Base-by-base conservation (phyloP, 257 asterid species). In the Plantago major region DNA sequence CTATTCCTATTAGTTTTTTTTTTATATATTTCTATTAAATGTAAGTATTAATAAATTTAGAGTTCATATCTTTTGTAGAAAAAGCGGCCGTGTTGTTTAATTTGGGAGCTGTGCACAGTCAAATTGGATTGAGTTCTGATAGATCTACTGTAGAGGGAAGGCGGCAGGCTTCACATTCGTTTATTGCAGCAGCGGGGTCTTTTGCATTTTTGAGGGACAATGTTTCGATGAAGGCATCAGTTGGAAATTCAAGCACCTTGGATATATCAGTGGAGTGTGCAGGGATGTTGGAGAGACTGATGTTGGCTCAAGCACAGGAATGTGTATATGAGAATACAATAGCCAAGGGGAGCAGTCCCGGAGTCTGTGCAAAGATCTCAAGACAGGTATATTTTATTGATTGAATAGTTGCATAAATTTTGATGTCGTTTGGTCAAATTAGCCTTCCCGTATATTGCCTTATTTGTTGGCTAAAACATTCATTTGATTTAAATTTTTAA, bases 251-350 rank as follows among this genome's bases (percentile, higher is more conserved):
- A 18, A 87, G 88, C 30, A 86, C 99, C 0, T 71, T 82, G 66
- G 99, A 93, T 69, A 66, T 88, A 66, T 92, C 97, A 11, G 95
- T 81, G 57, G 95, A 86, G 76, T 92, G 98, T 74, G 85, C 73
- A 9, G 98, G 98, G 65, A 89, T 92, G 98, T 72, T 92, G 79
- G 98, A 92, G 86, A 92, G 90, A 71, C 75, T 92, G 74, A 92
- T 89, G 97, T 70, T 92, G 68, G 98, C 98, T 54, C 97, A 92
- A 76, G 98, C 98, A 10, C 98, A 92, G 75, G 98, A 92, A 74
- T 89, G 97, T 17, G 98, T 89, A 48, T 92, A 86, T 17, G 98
- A 92, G 86, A 92, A 84, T 65, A 84, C 97, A 51, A 86, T 88
- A 67, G 95, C 95, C 46, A 92, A 92, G 78, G 97, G 97, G 19